These are phyloP conservation scores for Eryngium alpinum DNA, from an alignment of 140 eudicot genomes.

Conservation along the genomic window DNA sequence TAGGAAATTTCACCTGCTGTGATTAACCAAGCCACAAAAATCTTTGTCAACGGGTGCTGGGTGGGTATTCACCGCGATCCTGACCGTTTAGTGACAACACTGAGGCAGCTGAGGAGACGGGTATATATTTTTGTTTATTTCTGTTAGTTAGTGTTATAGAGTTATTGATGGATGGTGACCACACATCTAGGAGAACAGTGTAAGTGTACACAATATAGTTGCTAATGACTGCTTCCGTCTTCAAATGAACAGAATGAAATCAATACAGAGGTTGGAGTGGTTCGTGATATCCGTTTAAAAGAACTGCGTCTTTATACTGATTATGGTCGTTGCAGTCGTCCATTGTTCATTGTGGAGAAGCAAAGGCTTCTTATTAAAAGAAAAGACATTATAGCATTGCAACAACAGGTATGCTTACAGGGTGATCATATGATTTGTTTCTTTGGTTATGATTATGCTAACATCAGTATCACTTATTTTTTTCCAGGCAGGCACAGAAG, in stretches of 20 bases:
- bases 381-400: constrained; percentile 76
- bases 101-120: constrained; percentile 73
- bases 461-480: background rate
- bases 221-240: background rate
- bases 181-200: background rate
- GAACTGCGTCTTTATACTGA: constrained; percentile 90
- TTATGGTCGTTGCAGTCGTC: constrained; percentile 99
- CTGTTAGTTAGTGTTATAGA: background rate
- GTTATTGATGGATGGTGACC: background rate
- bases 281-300: constrained; percentile 81
- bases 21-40: constrained; percentile 92
- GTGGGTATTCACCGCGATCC: constrained; percentile 98
- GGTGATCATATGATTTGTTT: background rate
- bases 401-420: constrained; percentile 50
- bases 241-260: constrained; percentile 59
- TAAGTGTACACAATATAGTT: background rate
- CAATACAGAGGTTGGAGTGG: constrained; percentile 96
- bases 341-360: constrained; percentile 84
- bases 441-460: background rate
- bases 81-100: constrained; percentile 80
- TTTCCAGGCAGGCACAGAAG: constrained; percentile 82
- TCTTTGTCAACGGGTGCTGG: constrained; percentile 95
- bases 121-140: constrained; percentile 26
- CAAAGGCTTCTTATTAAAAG: constrained; percentile 89
- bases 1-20: constrained; percentile 98